phyloP scores from a whole-genome alignment of 305 asterid genomes.

The Fraxinus angustifolia region DNA sequence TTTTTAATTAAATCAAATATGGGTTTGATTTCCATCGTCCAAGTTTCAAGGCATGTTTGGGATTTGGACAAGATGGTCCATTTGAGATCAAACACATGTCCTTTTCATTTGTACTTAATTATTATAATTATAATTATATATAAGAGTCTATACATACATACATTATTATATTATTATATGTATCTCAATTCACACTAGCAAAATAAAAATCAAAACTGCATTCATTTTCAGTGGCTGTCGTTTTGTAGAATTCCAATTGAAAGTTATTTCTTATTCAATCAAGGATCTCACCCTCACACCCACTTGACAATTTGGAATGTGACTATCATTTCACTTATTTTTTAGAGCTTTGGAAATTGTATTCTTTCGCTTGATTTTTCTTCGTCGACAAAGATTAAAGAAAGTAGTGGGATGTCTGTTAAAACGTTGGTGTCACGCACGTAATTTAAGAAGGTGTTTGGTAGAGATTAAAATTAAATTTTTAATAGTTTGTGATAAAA shows the following conservation, averaged over 20 bases:
- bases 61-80: conserved; percentile 14
- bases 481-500: too few relatives aligned
- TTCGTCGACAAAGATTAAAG: not conserved
- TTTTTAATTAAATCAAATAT: too few relatives aligned
- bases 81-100: conserved; percentile 29
- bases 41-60: conserved; percentile 21
- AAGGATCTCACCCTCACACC: not conserved
- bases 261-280: not conserved
- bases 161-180: not conserved
- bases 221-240: not conserved
- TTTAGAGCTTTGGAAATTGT: not conserved
- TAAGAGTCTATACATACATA: not conserved
- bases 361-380: not conserved
- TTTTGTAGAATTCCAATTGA: not conserved
- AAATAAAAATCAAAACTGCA: not conserved
- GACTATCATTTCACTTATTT: not conserved
- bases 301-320: not conserved
- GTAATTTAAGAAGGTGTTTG: not conserved
- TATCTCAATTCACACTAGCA: not conserved
- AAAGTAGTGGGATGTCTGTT: not conserved
- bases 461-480: too few relatives aligned
- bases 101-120: conserved; percentile 11
- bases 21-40: conserved; percentile 22
- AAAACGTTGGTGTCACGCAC: not conserved
- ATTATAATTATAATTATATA: not conserved